These are phyloP conservation scores for Eimeria falciformis DNA, from an alignment of 169 alveolate genomes.

Conservation along the genomic window DNA sequence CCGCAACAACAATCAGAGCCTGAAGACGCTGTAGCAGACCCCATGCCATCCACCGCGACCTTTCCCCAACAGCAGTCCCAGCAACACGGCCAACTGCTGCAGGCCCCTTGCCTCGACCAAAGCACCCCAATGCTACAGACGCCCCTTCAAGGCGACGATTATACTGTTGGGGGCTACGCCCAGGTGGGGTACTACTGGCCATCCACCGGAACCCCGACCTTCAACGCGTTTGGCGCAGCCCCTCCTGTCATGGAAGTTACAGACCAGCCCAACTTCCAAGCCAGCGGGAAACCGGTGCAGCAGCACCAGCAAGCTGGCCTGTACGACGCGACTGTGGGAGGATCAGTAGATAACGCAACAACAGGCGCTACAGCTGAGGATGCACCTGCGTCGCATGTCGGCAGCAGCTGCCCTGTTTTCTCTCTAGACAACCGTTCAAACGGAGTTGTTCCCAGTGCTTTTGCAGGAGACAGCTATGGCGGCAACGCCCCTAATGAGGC, in stretches of 20 bases:
- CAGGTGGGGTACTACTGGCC: conserved; percentile 21
- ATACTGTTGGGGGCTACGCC: neutral
- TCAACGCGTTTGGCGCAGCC: neutral
- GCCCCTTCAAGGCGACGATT: conserved; percentile 15
- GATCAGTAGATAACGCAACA: neutral
- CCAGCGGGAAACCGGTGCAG: neutral
- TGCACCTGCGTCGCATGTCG: neutral
- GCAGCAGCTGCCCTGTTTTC: neutral
- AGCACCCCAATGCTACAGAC: conserved; percentile 5
- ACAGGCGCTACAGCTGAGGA: conserved; percentile 8
- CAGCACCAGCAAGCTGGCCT: conserved; percentile 7
- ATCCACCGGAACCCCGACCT: neutral
- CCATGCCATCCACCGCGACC: neutral
- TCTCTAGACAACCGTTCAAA: neutral
- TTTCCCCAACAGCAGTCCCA: conserved; percentile 11
- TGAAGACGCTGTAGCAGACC: conserved; percentile 15
- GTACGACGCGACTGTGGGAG: neutral
- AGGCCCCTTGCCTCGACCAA: neutral
- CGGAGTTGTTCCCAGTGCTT: neutral
- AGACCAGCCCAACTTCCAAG: neutral
- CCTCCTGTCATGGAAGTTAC: neutral
- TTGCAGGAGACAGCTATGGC: conserved; percentile 13
- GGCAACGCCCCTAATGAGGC: conserved; percentile 6
- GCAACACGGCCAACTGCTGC: conserved; percentile 34
- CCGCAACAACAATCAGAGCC: conserved; percentile 18